Base-by-base conservation (phyloP, 2,329 filamentous ascomycete species). In the Colletotrichum orchidophilum region DNA sequence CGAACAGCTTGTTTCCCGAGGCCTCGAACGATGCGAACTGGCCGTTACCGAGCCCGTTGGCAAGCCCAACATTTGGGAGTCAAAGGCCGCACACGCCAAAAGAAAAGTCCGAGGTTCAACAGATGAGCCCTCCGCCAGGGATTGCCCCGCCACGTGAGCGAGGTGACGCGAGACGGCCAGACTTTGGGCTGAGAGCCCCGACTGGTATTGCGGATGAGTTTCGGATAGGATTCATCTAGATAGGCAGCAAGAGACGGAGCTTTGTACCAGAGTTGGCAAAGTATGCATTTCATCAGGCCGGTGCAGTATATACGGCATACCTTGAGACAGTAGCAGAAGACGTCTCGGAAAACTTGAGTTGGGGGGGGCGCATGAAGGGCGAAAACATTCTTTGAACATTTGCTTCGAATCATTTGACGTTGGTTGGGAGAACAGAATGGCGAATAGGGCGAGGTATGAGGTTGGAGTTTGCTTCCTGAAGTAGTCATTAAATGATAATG, bases 181-280 rank as follows among this genome's bases (percentile, higher is more conserved):
- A 74, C 42, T 73, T 73, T 54, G 70, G 72, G 1, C 27, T 74
- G 35, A 63, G 72, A 7, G 72, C 70, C 26, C 72, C 72, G 12
- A 74, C 72, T 29, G 72, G 72, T 3, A 73, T 74, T 12, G 72
- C 72, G 29, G 72, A 74, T 31, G 72, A 74, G 42, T 74, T 73
- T 33, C 62, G 66, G 13, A 27, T 74, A n/a, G 70, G 70, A 2
- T 74, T 74, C 55, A 74, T 74, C 26, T 73, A 63, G 49, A 18
- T 11, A 18, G 21, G 26, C 6, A 6, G 27, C 18, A 11, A 54
- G 27, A 8, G n/a, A 31, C 13, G 27, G 52, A 50, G 9, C 31
- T 35, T 7, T 9, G 18, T n/a, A 18, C 39, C 15, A 21, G 9
- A 2, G 5, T 35, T 15, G 46, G 27, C 15, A 49, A 26, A 26